Evolutionary conservation across 202 grass and related monocot genomes (phyloP), one percentile per base, ranked within the genome.

Genomic region (Zoysia matrella): DNA sequence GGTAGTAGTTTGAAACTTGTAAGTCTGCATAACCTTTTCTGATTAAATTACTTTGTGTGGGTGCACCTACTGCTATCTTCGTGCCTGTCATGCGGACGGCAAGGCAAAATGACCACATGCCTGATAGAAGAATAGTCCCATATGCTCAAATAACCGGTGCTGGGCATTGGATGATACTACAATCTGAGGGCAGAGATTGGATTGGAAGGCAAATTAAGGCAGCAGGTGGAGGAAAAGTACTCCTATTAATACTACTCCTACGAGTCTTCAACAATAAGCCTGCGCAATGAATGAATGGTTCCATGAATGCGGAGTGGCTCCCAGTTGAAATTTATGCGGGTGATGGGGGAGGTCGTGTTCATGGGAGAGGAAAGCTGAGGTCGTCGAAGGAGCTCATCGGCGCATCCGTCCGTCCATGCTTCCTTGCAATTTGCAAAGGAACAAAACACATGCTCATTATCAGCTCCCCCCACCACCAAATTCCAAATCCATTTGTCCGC

Each of bases 201-300:
- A 65, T 4, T 30, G 40, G 47, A 51, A 57, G 52, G 3, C 63
- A 43, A 65, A 65, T 65, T 65, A 47, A 73, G n/a, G 75, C 65
- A 39, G 67, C 84, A 7, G 71, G 63, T 62, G 13, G 55, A 15
- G 52, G 41, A 44, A 78, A 82, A 58, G 30, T 36, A 36, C 30
- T 36, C 30, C 30, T 36, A 36, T 36, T 36, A 1, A 36, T 36
- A 36, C 30, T 36, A 36, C 30, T 36, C 30, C 30, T 49, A 72
- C 77, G 22, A 22, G 78, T 55, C 83, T 82, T 89, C 73, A 82
- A 45, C 30, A 73, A 62, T 47, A 86, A 65, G 61, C 79, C 78
- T 58, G 88, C 69, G 50, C 74, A 86, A 90, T 90, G 30, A 36
- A 36, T 36, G 51, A 90, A 86, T 90, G 73, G 79, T 86, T 86